Evolutionary conservation across 305 asterid genomes (phyloP), one percentile per base, ranked within the genome.

Genomic region (Fraxinus xanthoxyloides): DNA sequence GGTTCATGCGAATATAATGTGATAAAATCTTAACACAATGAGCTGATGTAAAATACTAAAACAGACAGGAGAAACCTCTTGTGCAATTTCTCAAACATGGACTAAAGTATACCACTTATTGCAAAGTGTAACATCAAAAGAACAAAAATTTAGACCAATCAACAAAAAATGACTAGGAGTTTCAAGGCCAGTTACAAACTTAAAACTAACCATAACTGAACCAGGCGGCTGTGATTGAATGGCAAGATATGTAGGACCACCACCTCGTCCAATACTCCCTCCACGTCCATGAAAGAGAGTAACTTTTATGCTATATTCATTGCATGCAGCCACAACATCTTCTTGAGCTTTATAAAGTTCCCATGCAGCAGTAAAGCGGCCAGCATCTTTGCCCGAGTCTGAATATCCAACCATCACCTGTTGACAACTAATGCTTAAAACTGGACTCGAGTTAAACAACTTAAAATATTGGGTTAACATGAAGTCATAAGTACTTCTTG

Each of bases 201-300:
- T 65, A 56, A 70, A 82, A 76, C 91, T 89, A 80, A 95, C 99
- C 99, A 93, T 93, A 80, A 96, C 98, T 9, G 99, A 94, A 73
- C 99, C 99, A 61, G 98, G 99, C 0, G 99, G 99, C 76, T 96
- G 99, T 78, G 99, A 96, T 86, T 94, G 99, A 86, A 96, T 96
- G 74, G 99, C 99, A 72, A 92, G 88, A 85, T 90, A 83, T 19
- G 97, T 93, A 17, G 97, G 97, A 54, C 97, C 97, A 67, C 97
- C 97, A 80, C 97, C 97, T 30, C 97, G 97, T 9, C 96, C 97
- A 46, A 93, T 93, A 85, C 97, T 93, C 82, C 97, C 97, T 77
- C 97, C 97, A 46, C 97, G 97, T 5, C 97, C 97, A 77, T 93
- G 97, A 87, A 93, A 93, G 46, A 93, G 89, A 76, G 97, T 93